phyloP scores from a whole-genome alignment of 148 eudicot species.

The Cornus suecica region DNA sequence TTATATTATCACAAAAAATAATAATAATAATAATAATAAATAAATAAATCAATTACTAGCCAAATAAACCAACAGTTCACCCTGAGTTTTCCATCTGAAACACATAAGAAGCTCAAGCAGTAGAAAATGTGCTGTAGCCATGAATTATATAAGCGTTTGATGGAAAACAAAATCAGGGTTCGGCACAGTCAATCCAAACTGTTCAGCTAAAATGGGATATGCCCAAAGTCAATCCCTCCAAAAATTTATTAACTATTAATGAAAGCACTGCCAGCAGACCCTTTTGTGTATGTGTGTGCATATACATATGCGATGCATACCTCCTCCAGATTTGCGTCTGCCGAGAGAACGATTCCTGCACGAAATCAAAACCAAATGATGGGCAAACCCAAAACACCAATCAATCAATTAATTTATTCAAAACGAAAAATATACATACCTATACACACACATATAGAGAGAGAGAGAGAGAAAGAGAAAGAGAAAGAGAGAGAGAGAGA shows the following conservation, averaged over 20 bases:
- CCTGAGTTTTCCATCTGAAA: not conserved
- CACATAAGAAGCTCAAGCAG: not conserved
- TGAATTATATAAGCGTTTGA: not conserved
- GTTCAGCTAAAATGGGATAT: not conserved
- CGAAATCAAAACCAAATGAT: not conserved
- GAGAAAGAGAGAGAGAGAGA: not conserved
- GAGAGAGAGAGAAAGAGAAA: not conserved
- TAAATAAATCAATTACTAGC: too few relatives aligned
- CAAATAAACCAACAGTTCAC: not conserved
- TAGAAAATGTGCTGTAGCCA: not conserved
- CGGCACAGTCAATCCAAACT: not conserved
- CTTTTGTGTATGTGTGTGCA: not conserved
- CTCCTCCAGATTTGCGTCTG: slow-evolving; percentile 59
- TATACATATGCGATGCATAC: not conserved
- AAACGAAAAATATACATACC: too few relatives aligned
- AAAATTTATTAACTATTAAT: not conserved
- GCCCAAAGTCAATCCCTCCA: not conserved
- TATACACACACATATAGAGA: too few relatives aligned
- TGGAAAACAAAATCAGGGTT: not conserved
- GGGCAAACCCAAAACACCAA: slow-evolving; percentile 5
- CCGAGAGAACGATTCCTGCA: slow-evolving; percentile 41
- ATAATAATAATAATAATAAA: too few relatives aligned
- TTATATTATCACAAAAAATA: too few relatives aligned
- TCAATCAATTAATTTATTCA: not conserved
- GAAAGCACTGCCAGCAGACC: not conserved